These are phyloP conservation scores for Penicillium silybi DNA, from an alignment of 495 filamentous ascomycete genomes.

Conservation along the genomic window DNA sequence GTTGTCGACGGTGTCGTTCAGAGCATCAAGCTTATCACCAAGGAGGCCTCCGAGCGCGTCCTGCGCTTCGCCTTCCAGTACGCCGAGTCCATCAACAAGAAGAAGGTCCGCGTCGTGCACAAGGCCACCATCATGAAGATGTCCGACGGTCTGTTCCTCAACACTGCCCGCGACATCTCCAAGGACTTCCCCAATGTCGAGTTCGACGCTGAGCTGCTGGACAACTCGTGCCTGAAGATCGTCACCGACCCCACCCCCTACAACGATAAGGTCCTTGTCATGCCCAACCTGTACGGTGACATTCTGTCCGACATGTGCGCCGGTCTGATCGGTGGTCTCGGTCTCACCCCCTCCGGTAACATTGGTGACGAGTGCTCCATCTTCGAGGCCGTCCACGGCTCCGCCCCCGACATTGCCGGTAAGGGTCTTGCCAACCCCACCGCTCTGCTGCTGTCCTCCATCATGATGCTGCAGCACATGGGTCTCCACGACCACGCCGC, in stretches of 20 bases:
- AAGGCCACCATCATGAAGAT: conserved; percentile 99
- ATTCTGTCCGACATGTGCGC: conserved; percentile 99
- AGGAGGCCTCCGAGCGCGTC: conserved; percentile 88
- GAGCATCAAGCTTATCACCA: conserved; percentile 98
- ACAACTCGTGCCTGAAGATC: conserved; percentile 99
- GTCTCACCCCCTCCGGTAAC: conserved; percentile 95
- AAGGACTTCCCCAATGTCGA: conserved; percentile 93
- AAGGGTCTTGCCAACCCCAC: conserved; percentile 95
- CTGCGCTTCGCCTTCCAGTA: conserved; percentile 97
- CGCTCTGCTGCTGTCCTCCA: conserved; percentile 80
- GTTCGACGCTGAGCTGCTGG: conserved; percentile 94
- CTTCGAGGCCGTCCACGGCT: conserved; percentile 99
- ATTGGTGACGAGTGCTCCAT: conserved; percentile 99
- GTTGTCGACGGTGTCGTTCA: conserved; percentile 98
- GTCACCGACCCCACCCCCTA: conserved; percentile 90
- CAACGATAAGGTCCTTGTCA: conserved; percentile 98
- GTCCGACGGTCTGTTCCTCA: conserved; percentile 96
- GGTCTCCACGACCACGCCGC: conserved; percentile 76
- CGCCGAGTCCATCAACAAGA: conserved; percentile 82
- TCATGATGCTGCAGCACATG: conserved; percentile 99
- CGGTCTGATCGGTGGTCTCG: conserved; percentile 94
- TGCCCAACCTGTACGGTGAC: conserved; percentile 99
- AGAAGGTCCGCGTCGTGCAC: conserved; percentile 95
- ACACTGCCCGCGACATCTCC: conserved; percentile 72
- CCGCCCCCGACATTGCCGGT: conserved; percentile 95